A percentile compares a stretch with the other conserved stretches of the same genome.
phyloP scores from a whole-genome alignment of 257 asterid species.

The Scutellaria minor region DNA sequence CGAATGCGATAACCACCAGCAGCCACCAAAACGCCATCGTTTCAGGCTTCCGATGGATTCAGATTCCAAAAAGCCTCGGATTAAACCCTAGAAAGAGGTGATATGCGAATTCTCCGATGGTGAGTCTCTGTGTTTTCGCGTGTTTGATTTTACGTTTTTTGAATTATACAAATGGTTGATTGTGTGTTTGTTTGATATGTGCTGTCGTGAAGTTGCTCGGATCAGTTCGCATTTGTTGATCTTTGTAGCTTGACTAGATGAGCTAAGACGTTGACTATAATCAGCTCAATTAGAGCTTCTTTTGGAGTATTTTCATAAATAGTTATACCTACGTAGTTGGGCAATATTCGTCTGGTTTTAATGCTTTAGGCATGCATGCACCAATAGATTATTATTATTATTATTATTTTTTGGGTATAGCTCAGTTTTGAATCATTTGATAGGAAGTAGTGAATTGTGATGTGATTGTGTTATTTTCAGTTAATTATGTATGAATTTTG shows the following conservation, averaged over 20 bases:
- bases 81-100: slow-evolving; percentile 45
- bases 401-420: background rate
- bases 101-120: slow-evolving; percentile 81
- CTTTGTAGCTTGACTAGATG: background rate
- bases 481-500: slow-evolving; percentile 29
- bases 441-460: background rate
- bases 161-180: background rate
- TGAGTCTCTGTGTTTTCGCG: slow-evolving; percentile 25
- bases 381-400: background rate
- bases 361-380: slow-evolving; percentile 14
- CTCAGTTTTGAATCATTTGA: slow-evolving; percentile 9
- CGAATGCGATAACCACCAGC: slow-evolving; percentile 68
- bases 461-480: slow-evolving; percentile 23
- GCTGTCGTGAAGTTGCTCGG: background rate
- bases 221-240: slow-evolving; percentile 16
- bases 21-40: slow-evolving; percentile 98
- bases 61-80: slow-evolving; percentile 28
- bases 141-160: slow-evolving; percentile 8
- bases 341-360: slow-evolving; percentile 10
- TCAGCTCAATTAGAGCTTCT: slow-evolving; percentile 28
- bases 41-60: slow-evolving; percentile 28
- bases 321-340: slow-evolving; percentile 3
- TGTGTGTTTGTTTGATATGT: background rate
- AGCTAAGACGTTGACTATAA: slow-evolving; percentile 22
- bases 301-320: slow-evolving; percentile 16